phyloP scores from a whole-genome alignment of 257 asterid genomes.

The Lavandula angustifolia region DNA sequence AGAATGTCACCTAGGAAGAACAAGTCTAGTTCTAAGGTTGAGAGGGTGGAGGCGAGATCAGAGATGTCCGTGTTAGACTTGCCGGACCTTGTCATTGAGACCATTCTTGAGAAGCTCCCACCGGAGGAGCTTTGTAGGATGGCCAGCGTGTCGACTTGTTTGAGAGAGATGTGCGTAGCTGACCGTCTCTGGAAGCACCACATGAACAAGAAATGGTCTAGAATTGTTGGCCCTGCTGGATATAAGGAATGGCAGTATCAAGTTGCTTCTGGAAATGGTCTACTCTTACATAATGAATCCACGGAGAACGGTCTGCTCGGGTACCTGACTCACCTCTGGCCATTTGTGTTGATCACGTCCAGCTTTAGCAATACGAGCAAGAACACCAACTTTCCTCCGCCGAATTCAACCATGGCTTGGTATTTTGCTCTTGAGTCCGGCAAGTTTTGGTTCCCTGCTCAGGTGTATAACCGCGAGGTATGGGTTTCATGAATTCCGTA shows the following conservation, averaged over 20 bases:
- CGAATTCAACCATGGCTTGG: constrained; percentile 70
- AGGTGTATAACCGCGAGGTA: constrained; percentile 93
- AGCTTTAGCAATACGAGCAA: constrained; percentile 39
- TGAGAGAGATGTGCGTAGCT: constrained; percentile 67
- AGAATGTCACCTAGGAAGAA: constrained; percentile 52
- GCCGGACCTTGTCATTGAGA: constrained; percentile 81
- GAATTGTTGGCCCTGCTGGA: constrained; percentile 66
- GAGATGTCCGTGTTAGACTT: constrained; percentile 61
- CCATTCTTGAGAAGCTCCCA: constrained; percentile 82
- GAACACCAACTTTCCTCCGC: constrained; percentile 48
- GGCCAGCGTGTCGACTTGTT: constrained; percentile 64
- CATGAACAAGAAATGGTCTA: constrained; percentile 72
- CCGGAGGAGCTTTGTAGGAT: constrained; percentile 72
- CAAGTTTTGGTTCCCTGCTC: constrained; percentile 88
- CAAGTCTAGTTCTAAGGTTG: constrained; percentile 36
- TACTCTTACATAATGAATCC: constrained; percentile 47
- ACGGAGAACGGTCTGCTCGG: constrained; percentile 46
- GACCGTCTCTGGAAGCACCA: constrained; percentile 79
- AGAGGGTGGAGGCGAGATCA: constrained; percentile 33
- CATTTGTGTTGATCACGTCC: constrained; percentile 53
- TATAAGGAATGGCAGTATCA: constrained; percentile 69
- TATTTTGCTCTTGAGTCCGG: constrained; percentile 88
- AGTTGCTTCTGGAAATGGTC: constrained; percentile 56
- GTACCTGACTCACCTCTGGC: constrained; percentile 56
- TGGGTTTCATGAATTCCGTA: not conserved